phyloP scores from a whole-genome alignment of 1,284 basidiomycete genomes.

The Tylopilus sp. region DNA sequence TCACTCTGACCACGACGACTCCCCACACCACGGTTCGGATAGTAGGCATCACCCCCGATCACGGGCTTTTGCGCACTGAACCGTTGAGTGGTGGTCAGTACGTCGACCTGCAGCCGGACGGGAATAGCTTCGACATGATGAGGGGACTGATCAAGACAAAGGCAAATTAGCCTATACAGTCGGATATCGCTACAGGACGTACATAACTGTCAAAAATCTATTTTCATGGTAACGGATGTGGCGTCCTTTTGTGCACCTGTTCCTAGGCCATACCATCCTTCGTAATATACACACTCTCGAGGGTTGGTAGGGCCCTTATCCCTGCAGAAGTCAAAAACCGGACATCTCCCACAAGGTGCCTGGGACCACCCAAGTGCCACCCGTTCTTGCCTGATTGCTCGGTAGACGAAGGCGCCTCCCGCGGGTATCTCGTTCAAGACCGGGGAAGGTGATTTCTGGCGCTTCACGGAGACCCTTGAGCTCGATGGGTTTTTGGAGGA shows the following conservation, averaged over 20 bases:
- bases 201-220: constrained; percentile 23
- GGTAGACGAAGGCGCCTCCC: constrained; percentile 41
- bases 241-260: constrained; percentile 14
- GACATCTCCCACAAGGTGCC: constrained; percentile 52
- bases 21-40: constrained; percentile 78
- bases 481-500: constrained; percentile 25
- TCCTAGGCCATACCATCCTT: constrained; percentile 43
- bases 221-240: constrained; percentile 9
- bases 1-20: constrained; percentile 75
- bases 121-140: constrained; percentile 97
- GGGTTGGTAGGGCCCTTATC: constrained; percentile 56
- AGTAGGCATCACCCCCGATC: constrained; percentile 82
- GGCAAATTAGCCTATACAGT: constrained; percentile 18
- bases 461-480: constrained; percentile 20
- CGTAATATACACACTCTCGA: constrained; percentile 49
- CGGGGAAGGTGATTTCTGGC: constrained; percentile 20
- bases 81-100: constrained; percentile 50
- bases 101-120: constrained; percentile 85
- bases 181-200: constrained; percentile 5
- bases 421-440: constrained; percentile 17
- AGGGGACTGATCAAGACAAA: constrained; percentile 81
- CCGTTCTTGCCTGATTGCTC: constrained; percentile 46
- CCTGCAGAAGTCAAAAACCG: constrained; percentile 53
- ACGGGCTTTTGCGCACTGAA: constrained; percentile 84
- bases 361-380: constrained; percentile 48